Evolutionary conservation across 2,329 filamentous ascomycete genomes (phyloP).

Genomic region (Cladosporium sp.): DNA sequence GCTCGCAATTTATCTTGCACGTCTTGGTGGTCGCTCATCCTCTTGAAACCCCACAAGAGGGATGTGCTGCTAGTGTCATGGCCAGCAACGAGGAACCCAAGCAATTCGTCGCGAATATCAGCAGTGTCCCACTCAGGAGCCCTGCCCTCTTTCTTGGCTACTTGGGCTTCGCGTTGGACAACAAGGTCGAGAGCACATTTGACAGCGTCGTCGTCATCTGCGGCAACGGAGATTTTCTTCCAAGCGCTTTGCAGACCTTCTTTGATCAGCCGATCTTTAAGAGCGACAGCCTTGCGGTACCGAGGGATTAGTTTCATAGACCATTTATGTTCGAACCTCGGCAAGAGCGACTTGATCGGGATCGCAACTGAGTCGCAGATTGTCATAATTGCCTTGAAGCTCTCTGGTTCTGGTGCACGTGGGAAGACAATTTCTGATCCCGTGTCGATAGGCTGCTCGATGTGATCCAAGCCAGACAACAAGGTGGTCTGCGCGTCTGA

Average conservation of each 20-base stretch:
- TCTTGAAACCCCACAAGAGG: slow-evolving; percentile 46
- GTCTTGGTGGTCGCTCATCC: slow-evolving; percentile 39
- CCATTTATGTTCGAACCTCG: slow-evolving; percentile 31
- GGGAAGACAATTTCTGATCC: slow-evolving; percentile 28
- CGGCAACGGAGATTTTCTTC: slow-evolving; percentile 28
- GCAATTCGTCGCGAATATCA: slow-evolving; percentile 34
- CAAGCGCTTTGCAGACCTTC: slow-evolving; percentile 39
- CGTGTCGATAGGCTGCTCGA: slow-evolving; percentile 10
- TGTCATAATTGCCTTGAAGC: slow-evolving; percentile 20
- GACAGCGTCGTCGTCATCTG: slow-evolving; percentile 34
- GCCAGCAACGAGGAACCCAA: slow-evolving; percentile 45
- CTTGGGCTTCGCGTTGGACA: slow-evolving; percentile 38
- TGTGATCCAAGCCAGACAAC: slow-evolving; percentile 20
- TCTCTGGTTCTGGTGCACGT: slow-evolving; percentile 26
- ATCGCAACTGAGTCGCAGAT: slow-evolving; percentile 21
- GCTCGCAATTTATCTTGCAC: slow-evolving; percentile 42
- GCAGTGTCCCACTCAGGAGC: slow-evolving; percentile 31
- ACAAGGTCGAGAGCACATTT: slow-evolving; percentile 43
- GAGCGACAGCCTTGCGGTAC: slow-evolving; percentile 20
- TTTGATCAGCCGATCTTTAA: slow-evolving; percentile 39
- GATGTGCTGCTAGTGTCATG: slow-evolving; percentile 51
- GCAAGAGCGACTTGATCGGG: slow-evolving; percentile 29
- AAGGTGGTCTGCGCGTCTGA: slow-evolving; percentile 25
- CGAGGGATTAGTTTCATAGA: slow-evolving; percentile 24
- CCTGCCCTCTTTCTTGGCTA: slow-evolving; percentile 40